phyloP scores from a whole-genome alignment of 768 basidiomycete species.

The Tricholomella constricta region DNA sequence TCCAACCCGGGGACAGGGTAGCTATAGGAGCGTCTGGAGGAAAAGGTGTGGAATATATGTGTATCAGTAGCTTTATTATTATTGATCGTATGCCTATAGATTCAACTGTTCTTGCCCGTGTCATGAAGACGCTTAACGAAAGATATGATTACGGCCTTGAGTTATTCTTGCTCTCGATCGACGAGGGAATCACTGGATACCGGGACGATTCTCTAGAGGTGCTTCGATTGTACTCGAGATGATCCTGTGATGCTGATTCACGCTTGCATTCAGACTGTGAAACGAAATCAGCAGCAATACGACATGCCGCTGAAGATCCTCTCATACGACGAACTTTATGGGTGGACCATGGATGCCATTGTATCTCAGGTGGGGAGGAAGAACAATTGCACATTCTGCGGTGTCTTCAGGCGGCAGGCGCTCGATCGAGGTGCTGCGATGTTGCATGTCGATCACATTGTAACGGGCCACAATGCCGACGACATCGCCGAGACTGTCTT shows the following conservation, averaged over 20 bases:
- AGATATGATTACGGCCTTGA: slow-evolving; percentile 92
- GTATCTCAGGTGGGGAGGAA: slow-evolving; percentile 94
- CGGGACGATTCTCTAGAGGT: slow-evolving; percentile 97
- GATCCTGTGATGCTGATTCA: not conserved
- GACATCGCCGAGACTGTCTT: slow-evolving; percentile 98
- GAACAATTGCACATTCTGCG: slow-evolving; percentile 99
- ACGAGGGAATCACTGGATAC: slow-evolving; percentile 98
- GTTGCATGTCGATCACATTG: slow-evolving; percentile 92
- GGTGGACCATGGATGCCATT: slow-evolving; percentile 99
- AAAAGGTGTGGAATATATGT: slow-evolving; percentile 65
- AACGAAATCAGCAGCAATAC: slow-evolving; percentile 95
- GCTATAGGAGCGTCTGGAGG: slow-evolving; percentile 99
- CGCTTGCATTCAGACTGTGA: slow-evolving; percentile 73
- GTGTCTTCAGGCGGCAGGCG: slow-evolving; percentile 95
- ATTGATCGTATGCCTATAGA: slow-evolving; percentile 65
- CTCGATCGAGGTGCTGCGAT: slow-evolving; percentile 91
- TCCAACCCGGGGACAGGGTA: slow-evolving; percentile 87
- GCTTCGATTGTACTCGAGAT: not conserved
- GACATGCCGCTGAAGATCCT: slow-evolving; percentile 94
- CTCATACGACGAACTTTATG: slow-evolving; percentile 94
- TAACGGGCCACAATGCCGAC: slow-evolving; percentile 98
- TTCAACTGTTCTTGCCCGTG: slow-evolving; percentile 95
- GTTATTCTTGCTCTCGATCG: slow-evolving; percentile 91
- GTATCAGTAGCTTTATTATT: too few relatives aligned
- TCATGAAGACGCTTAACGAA: slow-evolving; percentile 94